Conservation (phyloP, 768 basidiomycete species). For the Podaxis sp. region DNA sequence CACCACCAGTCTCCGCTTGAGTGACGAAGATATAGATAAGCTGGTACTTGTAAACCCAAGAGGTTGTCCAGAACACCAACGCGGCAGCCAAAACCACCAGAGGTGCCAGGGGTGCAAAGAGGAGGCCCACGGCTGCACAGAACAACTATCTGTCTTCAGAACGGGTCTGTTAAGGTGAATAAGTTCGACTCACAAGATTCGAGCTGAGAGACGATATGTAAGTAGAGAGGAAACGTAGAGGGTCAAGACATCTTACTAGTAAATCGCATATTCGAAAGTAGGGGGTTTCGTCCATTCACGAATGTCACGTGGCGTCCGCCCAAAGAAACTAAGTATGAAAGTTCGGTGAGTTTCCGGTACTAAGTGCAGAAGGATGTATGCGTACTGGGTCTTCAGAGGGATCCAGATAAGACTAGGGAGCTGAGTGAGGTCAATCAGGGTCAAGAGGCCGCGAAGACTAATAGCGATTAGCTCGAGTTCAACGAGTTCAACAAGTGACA, state of each 20-base stretch:
- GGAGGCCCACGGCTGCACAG: constrained; percentile 71
- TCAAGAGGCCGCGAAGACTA: constrained; percentile 76
- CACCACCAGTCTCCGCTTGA: constrained; percentile 80
- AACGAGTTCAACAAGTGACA: constrained; percentile 21
- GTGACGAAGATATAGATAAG: constrained; percentile 81
- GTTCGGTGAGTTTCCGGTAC: neutral
- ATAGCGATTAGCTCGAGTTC: neutral
- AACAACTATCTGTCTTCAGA: constrained; percentile 49
- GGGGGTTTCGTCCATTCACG: constrained; percentile 79
- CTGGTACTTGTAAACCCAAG: constrained; percentile 83
- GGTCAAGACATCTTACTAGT: constrained; percentile 45
- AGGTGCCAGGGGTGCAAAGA: constrained; percentile 86
- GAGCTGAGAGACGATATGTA: constrained; percentile 21
- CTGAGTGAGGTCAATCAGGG: constrained; percentile 83
- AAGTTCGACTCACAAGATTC: constrained; percentile 25
- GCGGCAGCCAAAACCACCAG: constrained; percentile 71
- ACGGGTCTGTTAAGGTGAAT: neutral
- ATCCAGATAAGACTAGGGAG: constrained; percentile 75
- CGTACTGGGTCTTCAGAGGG: constrained; percentile 63
- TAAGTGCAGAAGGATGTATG: constrained; percentile 55
- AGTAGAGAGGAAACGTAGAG: neutral
- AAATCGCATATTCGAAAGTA: constrained; percentile 70
- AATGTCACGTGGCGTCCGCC: constrained; percentile 76
- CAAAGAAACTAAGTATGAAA: constrained; percentile 47
- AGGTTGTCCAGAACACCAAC: constrained; percentile 70